Evolutionary conservation across 306 rosid genomes (phyloP), one percentile per base, ranked within the genome.

Genomic region (Senna siamea): DNA sequence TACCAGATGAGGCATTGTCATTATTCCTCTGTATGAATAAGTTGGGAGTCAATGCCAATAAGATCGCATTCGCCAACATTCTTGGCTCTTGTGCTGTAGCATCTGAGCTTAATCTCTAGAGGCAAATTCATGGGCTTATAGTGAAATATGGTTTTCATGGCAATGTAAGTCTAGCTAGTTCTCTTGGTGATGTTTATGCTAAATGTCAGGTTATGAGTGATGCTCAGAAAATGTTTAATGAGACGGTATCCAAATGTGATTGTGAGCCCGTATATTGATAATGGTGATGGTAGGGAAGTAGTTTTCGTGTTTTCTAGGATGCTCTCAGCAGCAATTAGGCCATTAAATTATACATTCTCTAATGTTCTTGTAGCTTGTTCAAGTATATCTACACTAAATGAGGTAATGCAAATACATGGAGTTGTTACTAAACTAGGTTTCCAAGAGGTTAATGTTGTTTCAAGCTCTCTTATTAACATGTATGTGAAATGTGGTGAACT

Each of bases 131-230:
- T 23, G 92, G 83, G 38, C 81, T 78, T 35, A 70, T 85, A 19
- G 12, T 70, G 10, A 84, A 84, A 66, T 84, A 52, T 73, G 97
- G 90, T 54, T 85, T 87, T 66, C 52, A 47, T 55, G 76, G 78
- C 54, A 91, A 87, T 91, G 9, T 89, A n/a, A n/a, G n/a, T n/a
- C n/a, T n/a, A n/a, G n/a, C 72, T 77, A 87, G 92, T 73, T 85
- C 97, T 2, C 85, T 91, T 61, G 94, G 87, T 63, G 97, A 91
- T 78, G 79, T 85, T 19, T 91, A 89, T 60, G 97, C 79, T 6
- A 91, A 84, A 70, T 91, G 94, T 5, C n/a, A n/a, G n/a, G n/a
- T n/a, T n/a, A n/a, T n/a, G n/a, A n/a, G n/a, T n/a, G n/a, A n/a
- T n/a, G n/a, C n/a, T n/a, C n/a, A n/a, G n/a, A n/a, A n/a, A n/a